Base-by-base conservation (phyloP, 768 basidiomycete genomes). In the Calocybe indica region DNA sequence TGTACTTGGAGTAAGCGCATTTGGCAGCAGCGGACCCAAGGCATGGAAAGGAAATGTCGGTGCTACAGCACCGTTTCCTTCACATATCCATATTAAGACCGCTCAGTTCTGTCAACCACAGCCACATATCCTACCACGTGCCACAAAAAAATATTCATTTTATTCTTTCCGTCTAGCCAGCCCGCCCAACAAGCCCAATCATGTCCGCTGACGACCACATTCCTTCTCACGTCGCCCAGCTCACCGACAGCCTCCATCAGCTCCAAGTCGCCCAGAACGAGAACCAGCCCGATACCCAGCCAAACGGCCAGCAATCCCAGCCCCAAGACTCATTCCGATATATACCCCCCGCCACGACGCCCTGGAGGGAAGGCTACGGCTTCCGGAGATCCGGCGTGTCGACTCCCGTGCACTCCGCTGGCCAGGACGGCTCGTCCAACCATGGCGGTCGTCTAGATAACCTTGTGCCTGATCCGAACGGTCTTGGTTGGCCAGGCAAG, bases 401-500 rank as follows among this genome's bases (percentile, higher is more conserved):
- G 37, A 87, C 84, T 7, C 89, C 86, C 40, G 68, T 73, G 13
- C 66, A 62, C 5, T 61, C 62, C 35, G 53, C 65, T 15, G 56
- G 59, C 40, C 51, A 54, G 43, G 53, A 53, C 43, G 54, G 65
- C 48, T 54, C 58, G 50, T 65, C 56, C 74, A 40, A 66, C 71
- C 40, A 72, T 72, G 65, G 66, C 52, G 59, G 35, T 63, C 62
- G n/a, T 57, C 58, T 65, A 7, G 59, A 63, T 43, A 65, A 67
- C 47, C 58, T 67, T 29, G 67, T 79, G 34, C 73, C 76, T 47
- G 79, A 80, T 62, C 69, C 78, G 43, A 78, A 92, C 58, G 93
- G 93, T 46, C 76, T 96, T 34, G 93, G 92, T 6, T 95, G 93
- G 92, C 93, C 93, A 64, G 92, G 92, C 87, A 56, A 53, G 73